Evolutionary conservation across 2,329 filamentous ascomycete species (phyloP).

Genomic region (Pezicula neosporulosa): DNA sequence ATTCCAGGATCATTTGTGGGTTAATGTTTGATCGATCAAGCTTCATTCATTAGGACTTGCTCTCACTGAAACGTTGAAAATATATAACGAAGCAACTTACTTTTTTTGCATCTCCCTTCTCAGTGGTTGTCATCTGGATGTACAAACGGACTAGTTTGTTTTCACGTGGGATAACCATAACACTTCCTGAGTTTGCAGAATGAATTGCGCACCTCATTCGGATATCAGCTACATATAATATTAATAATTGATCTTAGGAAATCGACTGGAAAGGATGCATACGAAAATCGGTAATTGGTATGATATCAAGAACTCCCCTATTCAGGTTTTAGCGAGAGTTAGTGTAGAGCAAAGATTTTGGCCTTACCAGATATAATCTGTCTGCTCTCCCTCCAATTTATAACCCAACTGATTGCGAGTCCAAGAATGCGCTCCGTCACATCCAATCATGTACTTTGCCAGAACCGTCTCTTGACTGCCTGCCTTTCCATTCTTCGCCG

Average conservation of each 20-base stretch:
- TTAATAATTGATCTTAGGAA: slow-evolving; percentile 7
- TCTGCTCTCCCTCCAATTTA: slow-evolving; percentile 37
- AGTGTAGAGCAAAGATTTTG: neutral
- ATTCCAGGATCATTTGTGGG: slow-evolving; percentile 57
- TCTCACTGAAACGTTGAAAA: neutral
- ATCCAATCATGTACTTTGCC: slow-evolving; percentile 62
- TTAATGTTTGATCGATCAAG: slow-evolving; percentile 61
- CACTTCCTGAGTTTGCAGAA: slow-evolving; percentile 48
- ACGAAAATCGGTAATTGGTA: slow-evolving; percentile 54
- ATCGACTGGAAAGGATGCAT: slow-evolving; percentile 10
- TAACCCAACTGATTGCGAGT: slow-evolving; percentile 55
- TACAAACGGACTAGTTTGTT: slow-evolving; percentile 61
- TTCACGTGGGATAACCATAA: slow-evolving; percentile 65
- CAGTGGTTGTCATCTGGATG: slow-evolving; percentile 54
- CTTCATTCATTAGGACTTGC: slow-evolving; percentile 24
- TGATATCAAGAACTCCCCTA: slow-evolving; percentile 42
- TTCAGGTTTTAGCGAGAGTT: too few species aligned
- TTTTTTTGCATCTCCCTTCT: slow-evolving; percentile 36
- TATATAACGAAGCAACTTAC: neutral
- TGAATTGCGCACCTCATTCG: slow-evolving; percentile 56
- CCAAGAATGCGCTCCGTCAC: slow-evolving; percentile 67
- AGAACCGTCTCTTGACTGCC: slow-evolving; percentile 40
- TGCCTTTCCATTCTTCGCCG: slow-evolving; percentile 30
- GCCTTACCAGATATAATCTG: slow-evolving; percentile 34
- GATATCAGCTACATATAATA: slow-evolving; percentile 41